Evolutionary conservation across 208 protist species (phyloP).

Genomic region (Lotmaria passim): DNA sequence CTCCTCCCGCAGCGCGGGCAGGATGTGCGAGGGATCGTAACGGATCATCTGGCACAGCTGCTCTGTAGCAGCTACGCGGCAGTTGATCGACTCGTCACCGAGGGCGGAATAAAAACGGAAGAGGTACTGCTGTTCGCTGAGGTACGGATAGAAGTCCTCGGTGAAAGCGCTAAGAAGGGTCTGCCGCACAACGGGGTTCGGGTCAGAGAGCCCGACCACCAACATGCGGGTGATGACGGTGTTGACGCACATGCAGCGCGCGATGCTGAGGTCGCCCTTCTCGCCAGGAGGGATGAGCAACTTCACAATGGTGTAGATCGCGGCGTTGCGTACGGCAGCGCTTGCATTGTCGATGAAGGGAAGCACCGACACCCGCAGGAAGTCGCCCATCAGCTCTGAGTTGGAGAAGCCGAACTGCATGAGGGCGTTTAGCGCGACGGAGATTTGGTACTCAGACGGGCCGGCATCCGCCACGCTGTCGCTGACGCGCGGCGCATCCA

Average conservation of each 20-base stretch:
- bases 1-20: constrained; percentile 79
- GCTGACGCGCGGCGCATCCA: constrained; percentile 26
- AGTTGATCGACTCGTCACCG: constrained; percentile 83
- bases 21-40: constrained; percentile 86
- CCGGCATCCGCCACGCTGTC: constrained; percentile 31
- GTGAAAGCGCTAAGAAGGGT: constrained; percentile 81
- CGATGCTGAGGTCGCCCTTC: constrained; percentile 73
- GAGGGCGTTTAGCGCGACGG: constrained; percentile 82
- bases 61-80: constrained; percentile 73
- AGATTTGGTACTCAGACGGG: constrained; percentile 70
- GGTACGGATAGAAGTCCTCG: constrained; percentile 82
- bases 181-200: constrained; percentile 64
- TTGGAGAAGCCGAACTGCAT: constrained; percentile 90
- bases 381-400: constrained; percentile 89
- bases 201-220: constrained; percentile 75
- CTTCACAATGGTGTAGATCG: constrained; percentile 82
- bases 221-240: constrained; percentile 86
- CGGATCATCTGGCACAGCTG: constrained; percentile 84
- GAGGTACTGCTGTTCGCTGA: constrained; percentile 86
- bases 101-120: constrained; percentile 76
- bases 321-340: constrained; percentile 70
- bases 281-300: constrained; percentile 79
- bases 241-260: constrained; percentile 87
- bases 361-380: constrained; percentile 86
- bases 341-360: constrained; percentile 84